Evolutionary conservation across 768 basidiomycete genomes (phyloP).

Genomic region (Kwoniella newhampshirensis): DNA sequence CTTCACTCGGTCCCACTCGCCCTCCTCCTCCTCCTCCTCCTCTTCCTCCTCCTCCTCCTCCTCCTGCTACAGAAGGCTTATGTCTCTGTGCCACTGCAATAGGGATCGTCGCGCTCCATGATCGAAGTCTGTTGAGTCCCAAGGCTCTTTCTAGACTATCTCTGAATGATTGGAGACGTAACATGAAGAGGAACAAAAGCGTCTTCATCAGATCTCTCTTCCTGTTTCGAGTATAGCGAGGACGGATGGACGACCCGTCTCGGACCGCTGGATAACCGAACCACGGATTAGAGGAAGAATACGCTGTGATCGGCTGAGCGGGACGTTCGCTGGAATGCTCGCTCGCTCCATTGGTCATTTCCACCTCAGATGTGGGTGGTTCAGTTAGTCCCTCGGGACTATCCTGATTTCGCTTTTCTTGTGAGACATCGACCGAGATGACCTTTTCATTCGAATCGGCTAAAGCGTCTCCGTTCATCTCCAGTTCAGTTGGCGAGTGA

Average conservation of each 20-base stretch:
- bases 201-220: constrained; percentile 52
- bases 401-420: not conserved
- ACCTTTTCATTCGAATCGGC: too few relatives aligned
- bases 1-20: constrained; percentile 12
- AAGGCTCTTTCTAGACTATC: constrained; percentile 34
- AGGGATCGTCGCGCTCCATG: not conserved
- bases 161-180: constrained; percentile 40
- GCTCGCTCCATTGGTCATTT: not conserved
- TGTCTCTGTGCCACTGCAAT: not conserved
- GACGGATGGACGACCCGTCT: constrained; percentile 22
- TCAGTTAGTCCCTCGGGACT: not conserved
- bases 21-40: not conserved
- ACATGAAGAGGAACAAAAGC: constrained; percentile 47
- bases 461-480: too few relatives aligned
- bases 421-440: not conserved
- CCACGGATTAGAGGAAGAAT: constrained; percentile 45
- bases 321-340: not conserved
- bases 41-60: too few relatives aligned
- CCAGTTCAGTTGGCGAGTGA: too few relatives aligned
- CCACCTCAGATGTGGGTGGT: not conserved
- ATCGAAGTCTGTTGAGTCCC: constrained; percentile 17
- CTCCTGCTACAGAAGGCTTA: not conserved
- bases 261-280: constrained; percentile 50
- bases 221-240: constrained; percentile 41
- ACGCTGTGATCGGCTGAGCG: constrained; percentile 5